These are phyloP conservation scores for Nematodospora anomalae DNA, from an alignment of 1,139 yeast genomes.

Conservation along the genomic window DNA sequence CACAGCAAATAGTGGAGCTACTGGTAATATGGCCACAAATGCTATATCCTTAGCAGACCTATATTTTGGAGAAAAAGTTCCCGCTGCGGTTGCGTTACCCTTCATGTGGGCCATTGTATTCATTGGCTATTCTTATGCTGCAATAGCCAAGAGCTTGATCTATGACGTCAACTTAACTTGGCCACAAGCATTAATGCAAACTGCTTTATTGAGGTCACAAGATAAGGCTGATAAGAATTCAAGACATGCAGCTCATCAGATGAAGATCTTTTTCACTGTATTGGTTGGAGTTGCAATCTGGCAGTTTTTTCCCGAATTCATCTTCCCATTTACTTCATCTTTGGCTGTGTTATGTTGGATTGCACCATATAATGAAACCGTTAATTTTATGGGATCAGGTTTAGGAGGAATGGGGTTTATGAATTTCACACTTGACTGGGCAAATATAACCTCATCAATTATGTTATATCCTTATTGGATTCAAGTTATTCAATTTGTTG, in stretches of 20 bases:
- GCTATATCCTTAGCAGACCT: conserved; percentile 44
- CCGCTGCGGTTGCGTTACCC: conserved; percentile 34
- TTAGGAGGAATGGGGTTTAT: conserved; percentile 48
- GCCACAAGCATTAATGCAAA: conserved; percentile 52
- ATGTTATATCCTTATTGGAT: conserved; percentile 50
- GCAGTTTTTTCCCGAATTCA: conserved; percentile 46
- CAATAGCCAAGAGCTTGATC: conserved; percentile 40
- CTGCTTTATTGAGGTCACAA: conserved; percentile 41
- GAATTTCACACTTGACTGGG: conserved; percentile 47
- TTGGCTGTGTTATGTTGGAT: conserved; percentile 46
- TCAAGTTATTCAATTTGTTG: conserved; percentile 43
- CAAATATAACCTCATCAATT: conserved; percentile 44
- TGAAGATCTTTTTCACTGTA: conserved; percentile 34
- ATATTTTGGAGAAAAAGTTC: conserved; percentile 33
- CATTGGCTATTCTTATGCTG: conserved; percentile 48
- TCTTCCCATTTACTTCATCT: conserved; percentile 43
- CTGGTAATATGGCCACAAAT: conserved; percentile 45
- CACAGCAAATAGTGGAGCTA: conserved; percentile 48
- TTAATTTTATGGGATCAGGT: conserved; percentile 47
- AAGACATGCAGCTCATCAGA: conserved; percentile 26
- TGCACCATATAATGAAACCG: conserved; percentile 36
- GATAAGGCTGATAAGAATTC: conserved; percentile 21
- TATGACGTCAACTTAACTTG: conserved; percentile 47
- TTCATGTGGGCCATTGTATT: conserved; percentile 50
- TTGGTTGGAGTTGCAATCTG: conserved; percentile 35